Base-by-base conservation (phyloP, 75 land plant species). In the Azolla pinnata region DNA sequence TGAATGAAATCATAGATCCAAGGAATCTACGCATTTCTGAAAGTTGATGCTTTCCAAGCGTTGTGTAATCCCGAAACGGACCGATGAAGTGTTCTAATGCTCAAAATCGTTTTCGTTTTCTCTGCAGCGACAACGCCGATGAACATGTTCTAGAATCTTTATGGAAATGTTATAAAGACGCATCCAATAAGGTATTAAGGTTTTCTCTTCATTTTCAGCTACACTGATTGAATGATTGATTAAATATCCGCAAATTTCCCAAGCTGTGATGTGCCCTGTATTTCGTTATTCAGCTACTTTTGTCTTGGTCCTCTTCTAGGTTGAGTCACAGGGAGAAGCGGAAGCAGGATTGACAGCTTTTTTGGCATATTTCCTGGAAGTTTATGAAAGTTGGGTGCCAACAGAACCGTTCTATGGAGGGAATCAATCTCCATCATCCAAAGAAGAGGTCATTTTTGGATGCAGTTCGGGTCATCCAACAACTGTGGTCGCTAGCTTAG, bases 401-500 rank as follows among this genome's bases (percentile, higher is more conserved):
- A 50, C 34, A 2, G 33, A 71, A 54, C 56, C 44, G 70, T 54
- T 35, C 19, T 61, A 73, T 56, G 44, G 67, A 31, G 16, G 59
- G 19, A 71, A 65, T 26, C 12, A 29, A 63, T 29, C 7, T 50
- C 31, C 24, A 24, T 29, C 29, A 33, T 14, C 5, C 38, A 46
- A 29, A 45, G 18, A 71, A 50, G 30, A 52, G 27, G 34, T 50
- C 60, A n/a, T 83, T 60, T 47, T 67, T 50, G 96, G 98, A 25
- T 89, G 98, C 74, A 62, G 62, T 58, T 32, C 33, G 60, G 98
- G 96, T 17, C 96, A 89, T 69, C 98, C 98, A 56, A 70, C 87
- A 16, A 81, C 78, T 75, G 63, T 93, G 25, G 73, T 86, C 50
- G 38, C 77, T 25, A 66, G 55, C 17, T 44, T 93, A 49, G 62